Evolutionary conservation across 139 green algal genomes (phyloP).

Genomic region (Ulvella scutata): DNA sequence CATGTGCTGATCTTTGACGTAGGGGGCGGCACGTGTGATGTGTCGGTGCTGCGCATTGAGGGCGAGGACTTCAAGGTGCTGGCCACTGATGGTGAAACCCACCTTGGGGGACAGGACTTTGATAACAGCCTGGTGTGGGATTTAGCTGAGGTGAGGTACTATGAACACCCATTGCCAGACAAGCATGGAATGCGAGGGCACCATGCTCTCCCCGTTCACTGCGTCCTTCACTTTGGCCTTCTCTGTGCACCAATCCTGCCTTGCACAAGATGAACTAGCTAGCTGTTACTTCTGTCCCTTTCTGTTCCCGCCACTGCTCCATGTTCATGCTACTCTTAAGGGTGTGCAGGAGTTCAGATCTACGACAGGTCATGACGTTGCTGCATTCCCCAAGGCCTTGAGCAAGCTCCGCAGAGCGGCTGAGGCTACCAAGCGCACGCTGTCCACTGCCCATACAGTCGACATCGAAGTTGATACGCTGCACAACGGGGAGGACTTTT

Average conservation of each 20-base stretch:
- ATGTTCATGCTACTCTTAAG: background rate
- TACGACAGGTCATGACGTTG: background rate
- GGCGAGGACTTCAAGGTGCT: constrained; percentile 85
- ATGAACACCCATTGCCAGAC: too few species aligned
- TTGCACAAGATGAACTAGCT: too few species aligned
- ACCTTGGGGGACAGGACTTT: constrained; percentile 82
- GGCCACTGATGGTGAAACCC: constrained; percentile 72
- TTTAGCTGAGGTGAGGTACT: constrained; percentile 55
- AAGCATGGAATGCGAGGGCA: too few species aligned
- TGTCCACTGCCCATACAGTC: constrained; percentile 82
- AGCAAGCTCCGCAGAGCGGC: constrained; percentile 87
- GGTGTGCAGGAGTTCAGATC: too few species aligned
- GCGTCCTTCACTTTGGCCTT: too few species aligned
- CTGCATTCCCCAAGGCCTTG: constrained; percentile 13
- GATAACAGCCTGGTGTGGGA: constrained; percentile 60
- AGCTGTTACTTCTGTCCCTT: too few species aligned
- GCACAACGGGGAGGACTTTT: background rate
- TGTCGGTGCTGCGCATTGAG: constrained; percentile 72
- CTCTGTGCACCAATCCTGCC: too few species aligned
- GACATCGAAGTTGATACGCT: constrained; percentile 55
- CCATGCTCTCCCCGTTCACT: too few species aligned
- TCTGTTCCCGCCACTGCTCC: too few species aligned
- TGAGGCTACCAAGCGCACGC: constrained; percentile 99
- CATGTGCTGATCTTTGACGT: constrained; percentile 49
- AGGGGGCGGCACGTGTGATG: constrained; percentile 76